Evolutionary conservation across 805 yeast genomes (phyloP), one percentile per base, ranked within the genome.

Genomic region (Nakazawaea ishiwadae): DNA sequence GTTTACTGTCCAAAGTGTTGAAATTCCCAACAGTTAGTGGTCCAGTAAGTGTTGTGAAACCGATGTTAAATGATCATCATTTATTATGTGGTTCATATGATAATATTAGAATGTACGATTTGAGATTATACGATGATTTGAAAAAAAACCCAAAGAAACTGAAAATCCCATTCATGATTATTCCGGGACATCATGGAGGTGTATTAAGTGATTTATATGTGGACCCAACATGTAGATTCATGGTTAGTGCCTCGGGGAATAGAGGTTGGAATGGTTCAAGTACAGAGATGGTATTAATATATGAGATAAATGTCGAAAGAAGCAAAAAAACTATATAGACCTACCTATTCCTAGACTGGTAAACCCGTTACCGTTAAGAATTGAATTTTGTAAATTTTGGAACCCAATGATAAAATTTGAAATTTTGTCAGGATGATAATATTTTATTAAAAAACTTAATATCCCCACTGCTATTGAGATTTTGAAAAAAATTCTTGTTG

Each of bases 181-280:
- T 93, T 9, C 96, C 99, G 0, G 98, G 99, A 1, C 98, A 93
- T 59, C 96, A 87, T 55, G 98, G 99, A 37, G 96, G 97, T 20
- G 77, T 79, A 3, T 66, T 93, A 26, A 84, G 95, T 36, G 78
- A 79, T 39, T 65, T 93, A 48, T 69, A 77, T 41, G 81, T 90
- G 17, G 98, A 91, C 59, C 91, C 91, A 23, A 83, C 93, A 2
- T 87, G 95, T 30, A 65, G 93, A 47, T 93, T 85, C 58, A 71
- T 93, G 82, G 74, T 91, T 5, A 83, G 96, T 53, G 81, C 97
- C 1, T 84, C 95, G 57, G 99, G 99, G 8, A 87, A 85, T 48
- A 74, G 97, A 53, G 99, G 99, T 4, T 91, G 97, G 97, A 89
- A 83, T 50, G 89, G 95, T 3, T 65, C 69, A 28, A 74, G 83